Evolutionary conservation across 305 asterid species (phyloP).

Genomic region (Solanum hybrid): DNA sequence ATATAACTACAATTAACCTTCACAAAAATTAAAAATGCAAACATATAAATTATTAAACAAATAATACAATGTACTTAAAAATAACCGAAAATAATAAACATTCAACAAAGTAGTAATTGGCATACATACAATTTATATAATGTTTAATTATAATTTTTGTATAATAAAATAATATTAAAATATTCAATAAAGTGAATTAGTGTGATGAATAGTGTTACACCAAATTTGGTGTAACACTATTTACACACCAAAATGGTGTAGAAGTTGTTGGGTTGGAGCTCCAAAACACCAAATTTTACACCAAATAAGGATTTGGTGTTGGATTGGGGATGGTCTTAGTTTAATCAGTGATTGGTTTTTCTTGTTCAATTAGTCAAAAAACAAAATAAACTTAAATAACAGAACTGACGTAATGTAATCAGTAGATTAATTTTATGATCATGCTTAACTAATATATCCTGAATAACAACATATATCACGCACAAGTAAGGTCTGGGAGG

Average conservation of each 20-base stretch:
- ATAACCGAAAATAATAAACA: no score
- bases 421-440: neutral
- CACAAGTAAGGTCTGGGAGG: neutral
- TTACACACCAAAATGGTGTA: no score
- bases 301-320: neutral
- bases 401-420: neutral
- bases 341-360: neutral
- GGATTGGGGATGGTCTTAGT: neutral
- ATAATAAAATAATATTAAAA: no score
- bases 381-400: neutral
- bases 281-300: no score
- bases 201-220: no score
- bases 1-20: neutral
- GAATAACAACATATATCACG: neutral
- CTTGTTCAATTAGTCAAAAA: neutral
- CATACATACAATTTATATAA: no score
- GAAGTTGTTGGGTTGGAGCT: no score
- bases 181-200: neutral
- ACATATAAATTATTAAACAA: no score
- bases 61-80: no score
- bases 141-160: no score
- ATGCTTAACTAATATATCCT: neutral
- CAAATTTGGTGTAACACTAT: no score
- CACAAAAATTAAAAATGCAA: neutral
- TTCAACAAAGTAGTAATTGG: neutral